Base-by-base conservation (phyloP, 441 rosid species). In the Bruguiera hainesii region DNA sequence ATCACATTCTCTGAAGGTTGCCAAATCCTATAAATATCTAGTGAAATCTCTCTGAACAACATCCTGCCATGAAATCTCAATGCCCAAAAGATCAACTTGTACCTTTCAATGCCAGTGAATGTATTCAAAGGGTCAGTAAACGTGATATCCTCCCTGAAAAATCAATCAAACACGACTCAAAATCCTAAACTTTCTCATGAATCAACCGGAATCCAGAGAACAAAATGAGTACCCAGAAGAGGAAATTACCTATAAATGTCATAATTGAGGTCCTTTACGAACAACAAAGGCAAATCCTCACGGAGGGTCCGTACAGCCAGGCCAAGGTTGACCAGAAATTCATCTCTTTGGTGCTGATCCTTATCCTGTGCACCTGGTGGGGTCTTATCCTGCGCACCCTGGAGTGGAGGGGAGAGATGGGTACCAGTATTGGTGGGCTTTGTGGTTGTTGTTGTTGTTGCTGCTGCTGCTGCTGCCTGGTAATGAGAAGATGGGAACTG, bases 1-100 rank as follows among this genome's bases (percentile, higher is more conserved):
- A 93, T 93, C 75, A 87, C 86, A 75, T 91, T 91, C 84, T 93
- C 97, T 46, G 96, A 91, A 62, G 97, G 98, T 74, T 93, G 95
- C 98, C 98, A 93, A 39, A 89, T 68, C 81, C 96, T 85, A 60
- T 71, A 84, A 25, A 93, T 81, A 73, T 91, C 96, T 6, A 93
- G 83, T 8, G 93, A 87, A 62, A 93, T 88, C 56, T 93, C 95
- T 23, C 91, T 86, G 73, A 93, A 93, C 68, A 93, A 68, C 59
- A 93, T 80, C 78, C 80, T 91, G 28, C 97, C 98, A 70, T 91
- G 93, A 80, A 93, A 87, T 67, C 96, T 87, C 70, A 89, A 74
- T 13, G 96, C 92, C 98, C 97, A 91, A 76, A 91, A 91, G 73
- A 93, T 89, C 69, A 85, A 57, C 64, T 89, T 91, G 79, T 93